These are phyloP conservation scores for Canariomyces notabilis DNA, from an alignment of 2,329 filamentous ascomycete species.

Conservation along the genomic window DNA sequence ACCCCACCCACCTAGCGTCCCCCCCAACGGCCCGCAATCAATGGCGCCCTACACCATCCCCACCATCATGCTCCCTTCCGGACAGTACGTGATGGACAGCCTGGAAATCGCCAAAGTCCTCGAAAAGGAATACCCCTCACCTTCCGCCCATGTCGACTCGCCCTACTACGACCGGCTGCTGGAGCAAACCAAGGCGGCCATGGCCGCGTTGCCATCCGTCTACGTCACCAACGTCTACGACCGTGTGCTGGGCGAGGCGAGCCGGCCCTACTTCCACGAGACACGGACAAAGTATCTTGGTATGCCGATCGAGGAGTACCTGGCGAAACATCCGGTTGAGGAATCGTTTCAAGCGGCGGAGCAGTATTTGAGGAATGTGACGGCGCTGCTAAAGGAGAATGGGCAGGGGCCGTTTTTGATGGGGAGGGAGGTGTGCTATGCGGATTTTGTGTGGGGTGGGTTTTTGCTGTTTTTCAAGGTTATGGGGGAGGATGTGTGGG, in stretches of 20 bases:
- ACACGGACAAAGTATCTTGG: slow-evolving; percentile 47
- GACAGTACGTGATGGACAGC: slow-evolving; percentile 60
- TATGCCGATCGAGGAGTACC: slow-evolving; percentile 47
- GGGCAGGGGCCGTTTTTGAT: slow-evolving; percentile 55
- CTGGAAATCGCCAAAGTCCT: slow-evolving; percentile 53
- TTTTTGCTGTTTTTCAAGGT: slow-evolving; percentile 34
- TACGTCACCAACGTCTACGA: slow-evolving; percentile 45
- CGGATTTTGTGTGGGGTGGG: slow-evolving; percentile 46
- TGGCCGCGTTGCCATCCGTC: slow-evolving; percentile 34
- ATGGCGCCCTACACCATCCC: slow-evolving; percentile 55
- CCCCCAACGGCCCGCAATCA: slow-evolving; percentile 39
- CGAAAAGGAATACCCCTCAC: slow-evolving; percentile 54
- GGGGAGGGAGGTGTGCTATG: slow-evolving; percentile 51
- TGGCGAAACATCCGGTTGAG: slow-evolving; percentile 43
- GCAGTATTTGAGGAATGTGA: slow-evolving; percentile 32
- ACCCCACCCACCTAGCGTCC: slow-evolving; percentile 30
- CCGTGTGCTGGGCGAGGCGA: slow-evolving; percentile 46
- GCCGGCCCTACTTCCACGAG: slow-evolving; percentile 49
- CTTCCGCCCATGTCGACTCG: slow-evolving; percentile 53
- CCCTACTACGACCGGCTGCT: slow-evolving; percentile 43
- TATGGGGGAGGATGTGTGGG: slow-evolving; percentile 33
- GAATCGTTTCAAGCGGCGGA: slow-evolving; percentile 43
- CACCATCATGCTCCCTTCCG: slow-evolving; percentile 49
- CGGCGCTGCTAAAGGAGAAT: slow-evolving; percentile 49
- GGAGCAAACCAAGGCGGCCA: slow-evolving; percentile 32